These are phyloP conservation scores for Reticulascus tulasneorum DNA, from an alignment of 2,329 filamentous ascomycete genomes.

Conservation along the genomic window DNA sequence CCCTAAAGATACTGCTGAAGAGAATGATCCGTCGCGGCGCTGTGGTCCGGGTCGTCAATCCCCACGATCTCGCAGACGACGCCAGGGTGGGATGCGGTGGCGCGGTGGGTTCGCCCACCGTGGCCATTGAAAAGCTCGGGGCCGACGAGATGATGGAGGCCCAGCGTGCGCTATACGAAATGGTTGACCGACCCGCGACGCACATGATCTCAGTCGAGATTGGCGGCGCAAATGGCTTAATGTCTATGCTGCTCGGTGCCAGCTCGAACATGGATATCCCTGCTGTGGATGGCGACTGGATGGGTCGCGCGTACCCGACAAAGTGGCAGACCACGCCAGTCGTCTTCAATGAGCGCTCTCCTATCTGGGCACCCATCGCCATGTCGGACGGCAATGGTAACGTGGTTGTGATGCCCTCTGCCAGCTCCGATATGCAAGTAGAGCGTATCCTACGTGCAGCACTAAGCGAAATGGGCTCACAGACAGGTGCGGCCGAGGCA, in stretches of 20 bases:
- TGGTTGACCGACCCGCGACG: constrained; percentile 41
- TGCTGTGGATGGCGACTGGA: constrained; percentile 52
- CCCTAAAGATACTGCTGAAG: constrained; percentile 46
- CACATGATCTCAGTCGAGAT: constrained; percentile 62
- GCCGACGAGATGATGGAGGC: constrained; percentile 52
- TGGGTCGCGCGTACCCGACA: constrained; percentile 52
- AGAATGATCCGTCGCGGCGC: constrained; percentile 47
- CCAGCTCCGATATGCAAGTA: constrained; percentile 39
- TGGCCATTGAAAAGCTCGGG: constrained; percentile 56
- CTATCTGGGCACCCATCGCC: constrained; percentile 41
- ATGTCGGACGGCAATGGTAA: constrained; percentile 51
- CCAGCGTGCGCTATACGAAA: constrained; percentile 49
- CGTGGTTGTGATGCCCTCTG: constrained; percentile 44
- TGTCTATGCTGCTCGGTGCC: constrained; percentile 53
- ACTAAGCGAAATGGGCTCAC: constrained; percentile 52
- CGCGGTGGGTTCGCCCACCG: constrained; percentile 56
- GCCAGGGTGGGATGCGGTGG: constrained; percentile 53
- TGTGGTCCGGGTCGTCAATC: constrained; percentile 46
- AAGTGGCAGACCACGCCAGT: constrained; percentile 54
- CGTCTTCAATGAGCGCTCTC: constrained; percentile 43
- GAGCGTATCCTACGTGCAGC: constrained; percentile 49
- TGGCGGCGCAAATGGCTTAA: constrained; percentile 62
- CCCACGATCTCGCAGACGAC: constrained; percentile 44
- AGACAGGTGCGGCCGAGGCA: constrained; percentile 43
- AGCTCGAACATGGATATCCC: constrained; percentile 48